These are phyloP conservation scores for Cotoneaster glaucophyllus DNA, from an alignment of 306 rosid species.

Conservation along the genomic window DNA sequence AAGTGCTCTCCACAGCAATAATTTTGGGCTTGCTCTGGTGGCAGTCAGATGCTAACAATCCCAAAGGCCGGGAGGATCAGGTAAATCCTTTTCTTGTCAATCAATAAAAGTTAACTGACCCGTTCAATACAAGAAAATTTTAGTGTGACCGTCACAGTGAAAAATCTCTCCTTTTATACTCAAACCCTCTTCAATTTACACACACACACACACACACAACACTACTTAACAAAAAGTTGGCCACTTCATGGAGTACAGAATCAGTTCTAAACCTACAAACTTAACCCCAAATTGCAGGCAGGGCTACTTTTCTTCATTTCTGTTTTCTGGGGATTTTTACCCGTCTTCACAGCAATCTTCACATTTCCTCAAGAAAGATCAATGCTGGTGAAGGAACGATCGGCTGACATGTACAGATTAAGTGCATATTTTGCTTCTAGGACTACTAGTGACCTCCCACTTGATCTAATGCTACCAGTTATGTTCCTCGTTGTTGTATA, in stretches of 20 bases:
- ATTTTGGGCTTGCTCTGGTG: conserved; percentile 97
- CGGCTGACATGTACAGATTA: conserved; percentile 94
- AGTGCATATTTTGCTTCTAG: conserved; percentile 95
- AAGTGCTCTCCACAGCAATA: conserved; percentile 88
- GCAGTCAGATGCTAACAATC: conserved; percentile 63
- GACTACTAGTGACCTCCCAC: conserved; percentile 93
- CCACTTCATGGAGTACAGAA: not conserved
- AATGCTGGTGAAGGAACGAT: conserved; percentile 81
- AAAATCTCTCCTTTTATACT: not conserved
- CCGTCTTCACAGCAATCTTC: conserved; percentile 89
- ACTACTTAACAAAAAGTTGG: not conserved
- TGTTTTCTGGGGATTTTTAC: conserved; percentile 97
- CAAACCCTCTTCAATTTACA: not conserved
- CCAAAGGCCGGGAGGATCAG: conserved; percentile 82
- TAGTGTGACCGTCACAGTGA: not conserved
- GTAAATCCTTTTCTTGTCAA: conserved; percentile 29
- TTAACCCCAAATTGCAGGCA: conserved; percentile 45
- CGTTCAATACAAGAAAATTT: not conserved
- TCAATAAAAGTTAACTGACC: not conserved
- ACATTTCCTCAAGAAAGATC: conserved; percentile 99
- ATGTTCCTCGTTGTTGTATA: conserved; percentile 81
- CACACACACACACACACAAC: not conserved
- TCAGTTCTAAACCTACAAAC: not conserved
- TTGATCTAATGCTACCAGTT: conserved; percentile 72
- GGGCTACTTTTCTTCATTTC: conserved; percentile 94